Evolutionary conservation across 108 stramenopile genomes (phyloP), one percentile per base, ranked within the genome.

Genomic region (Skeletonema marinoi): DNA sequence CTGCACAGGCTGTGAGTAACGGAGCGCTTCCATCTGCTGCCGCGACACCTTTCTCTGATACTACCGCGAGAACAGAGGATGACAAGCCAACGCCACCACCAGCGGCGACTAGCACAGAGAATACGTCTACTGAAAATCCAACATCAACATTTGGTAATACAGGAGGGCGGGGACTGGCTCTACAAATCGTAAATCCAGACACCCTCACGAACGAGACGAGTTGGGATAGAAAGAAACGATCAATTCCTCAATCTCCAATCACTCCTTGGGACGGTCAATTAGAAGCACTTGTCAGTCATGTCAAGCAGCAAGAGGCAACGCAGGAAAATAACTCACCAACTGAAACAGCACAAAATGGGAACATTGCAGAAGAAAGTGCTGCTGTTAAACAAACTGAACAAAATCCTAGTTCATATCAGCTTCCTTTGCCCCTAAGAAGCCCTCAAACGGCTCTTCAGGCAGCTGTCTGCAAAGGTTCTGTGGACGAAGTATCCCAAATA

Each of bases 101-200:
- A 38, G 70, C 80, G 50, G 12, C 29, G 56, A 46, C 77, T 33
- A 21, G 19, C 48, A 41, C 32, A 38, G 32, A 32, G 35, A 36
- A 32, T 62, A 67, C 60, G 30, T 25, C 66, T 16, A 46, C 66
- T 30, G 46, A 54, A 32, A 63, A 30, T 2, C 32, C 32, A 10
- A 38, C 30, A 6, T 31, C 46, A 38, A 44, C 63, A 16, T 48
- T 39, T 46, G 71, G 42, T 25, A 60, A 25, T 36, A 16, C 79
- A 17, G 59, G 21, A 9, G 75, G 78, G 41, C 76, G 75, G 35
- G 87, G 86, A 32, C 36, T 88, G 58, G 83, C 90, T 10, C 72
- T 95, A 62, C 94, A 95, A 68, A 96, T 96, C 82, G 85, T 96
- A 6, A 96, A 96, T 80, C 95, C 95, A 48, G 92, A 93, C 65